phyloP scores from a whole-genome alignment of 148 eudicot species.

The Rhododendron mucronatum region DNA sequence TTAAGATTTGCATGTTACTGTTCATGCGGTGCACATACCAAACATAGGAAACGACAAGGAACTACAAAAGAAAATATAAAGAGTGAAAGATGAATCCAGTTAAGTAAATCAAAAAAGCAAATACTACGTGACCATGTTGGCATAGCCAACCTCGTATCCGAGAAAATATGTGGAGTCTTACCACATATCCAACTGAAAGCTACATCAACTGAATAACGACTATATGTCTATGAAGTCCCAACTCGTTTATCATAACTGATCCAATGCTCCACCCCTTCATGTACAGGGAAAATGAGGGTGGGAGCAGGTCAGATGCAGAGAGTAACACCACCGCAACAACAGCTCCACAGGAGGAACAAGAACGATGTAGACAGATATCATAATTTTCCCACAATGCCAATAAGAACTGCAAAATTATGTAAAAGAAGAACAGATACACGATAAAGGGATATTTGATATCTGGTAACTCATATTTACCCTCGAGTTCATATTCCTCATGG shows the following conservation, averaged over 20 bases:
- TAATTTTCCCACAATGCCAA: too few species aligned
- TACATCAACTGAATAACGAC: background rate
- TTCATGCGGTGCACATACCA: too few species aligned
- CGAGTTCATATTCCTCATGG: too few species aligned
- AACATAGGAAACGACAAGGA: too few species aligned
- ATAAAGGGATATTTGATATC: too few species aligned
- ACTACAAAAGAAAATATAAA: too few species aligned
- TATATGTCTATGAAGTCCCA: background rate
- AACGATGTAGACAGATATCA: background rate
- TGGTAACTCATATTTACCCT: background rate
- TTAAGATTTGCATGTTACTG: too few species aligned
- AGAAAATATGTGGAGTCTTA: background rate
- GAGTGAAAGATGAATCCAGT: too few species aligned
- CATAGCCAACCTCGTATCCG: background rate
- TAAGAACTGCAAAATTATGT: too few species aligned
- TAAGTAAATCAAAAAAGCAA: too few species aligned
- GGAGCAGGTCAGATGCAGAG: background rate
- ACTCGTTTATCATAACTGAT: background rate
- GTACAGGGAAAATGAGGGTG: background rate
- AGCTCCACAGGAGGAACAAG: background rate
- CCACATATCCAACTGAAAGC: background rate
- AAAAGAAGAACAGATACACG: too few species aligned
- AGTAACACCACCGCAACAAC: background rate
- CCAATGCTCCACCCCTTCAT: background rate
- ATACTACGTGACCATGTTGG: background rate